Conservation (phyloP, 352 stramenopile species). For the Phytopythium cucurbitacearum region DNA sequence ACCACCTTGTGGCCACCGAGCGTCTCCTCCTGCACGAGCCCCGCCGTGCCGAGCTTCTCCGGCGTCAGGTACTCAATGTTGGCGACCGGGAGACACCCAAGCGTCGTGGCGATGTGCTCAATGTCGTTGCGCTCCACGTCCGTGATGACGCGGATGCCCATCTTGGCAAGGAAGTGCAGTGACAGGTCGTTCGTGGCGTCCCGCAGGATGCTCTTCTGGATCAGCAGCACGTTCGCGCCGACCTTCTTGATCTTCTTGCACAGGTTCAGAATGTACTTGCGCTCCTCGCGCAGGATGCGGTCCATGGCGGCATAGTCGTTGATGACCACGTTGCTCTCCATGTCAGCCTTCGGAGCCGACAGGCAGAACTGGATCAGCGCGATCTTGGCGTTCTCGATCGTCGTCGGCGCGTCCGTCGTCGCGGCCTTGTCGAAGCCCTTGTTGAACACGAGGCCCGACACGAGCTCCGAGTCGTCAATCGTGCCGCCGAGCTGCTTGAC, state of each 20-base stretch:
- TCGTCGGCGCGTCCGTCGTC: constrained; percentile 37
- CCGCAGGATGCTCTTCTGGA: constrained; percentile 99
- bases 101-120: constrained; percentile 97
- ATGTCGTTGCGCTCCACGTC: constrained; percentile 98
- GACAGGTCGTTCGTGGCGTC: constrained; percentile 99
- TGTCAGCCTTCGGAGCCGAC: constrained; percentile 99
- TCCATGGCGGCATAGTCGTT: constrained; percentile 99
- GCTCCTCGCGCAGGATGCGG: constrained; percentile 97
- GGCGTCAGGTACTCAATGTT: constrained; percentile 97
- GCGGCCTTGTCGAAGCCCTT: constrained; percentile 91
- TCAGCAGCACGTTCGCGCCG: constrained; percentile 98
- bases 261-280: constrained; percentile 97
- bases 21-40: constrained; percentile 95
- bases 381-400: constrained; percentile 99
- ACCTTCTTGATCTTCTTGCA: constrained; percentile 99
- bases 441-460: constrained; percentile 97
- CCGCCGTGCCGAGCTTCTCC: constrained; percentile 95
- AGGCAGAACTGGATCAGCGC: constrained; percentile 99
- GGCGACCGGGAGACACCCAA: constrained; percentile 95
- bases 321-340: constrained; percentile 99
- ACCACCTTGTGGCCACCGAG: constrained; percentile 97
- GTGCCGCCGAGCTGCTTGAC: constrained; percentile 98
- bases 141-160: constrained; percentile 99
- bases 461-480: constrained; percentile 99
- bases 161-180: constrained; percentile 99